phyloP scores from a whole-genome alignment of 345 rosid species.

The Corymbia maculata region DNA sequence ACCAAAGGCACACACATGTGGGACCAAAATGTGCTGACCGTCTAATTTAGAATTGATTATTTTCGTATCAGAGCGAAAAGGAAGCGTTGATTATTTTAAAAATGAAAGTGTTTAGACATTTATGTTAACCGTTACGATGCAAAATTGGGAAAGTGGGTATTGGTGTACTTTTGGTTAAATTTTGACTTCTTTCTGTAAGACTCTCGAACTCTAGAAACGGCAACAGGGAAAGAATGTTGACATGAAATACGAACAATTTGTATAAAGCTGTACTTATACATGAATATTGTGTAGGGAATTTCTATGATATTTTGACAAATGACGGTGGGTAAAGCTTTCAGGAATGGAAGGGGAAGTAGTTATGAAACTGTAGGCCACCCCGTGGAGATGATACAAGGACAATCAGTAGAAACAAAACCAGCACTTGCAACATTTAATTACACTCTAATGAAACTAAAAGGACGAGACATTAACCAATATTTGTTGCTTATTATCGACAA shows the following conservation, averaged over 20 bases:
- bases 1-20: background rate
- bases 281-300: background rate
- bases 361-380: background rate
- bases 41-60: background rate
- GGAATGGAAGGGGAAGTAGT: background rate
- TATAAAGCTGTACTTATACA: background rate
- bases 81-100: too few species aligned
- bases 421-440: too few species aligned
- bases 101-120: too few species aligned
- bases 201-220: background rate
- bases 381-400: background rate
- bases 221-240: background rate
- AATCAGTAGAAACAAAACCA: too few species aligned
- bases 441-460: background rate
- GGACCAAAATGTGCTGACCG: fast-evolving
- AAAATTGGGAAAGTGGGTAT: background rate
- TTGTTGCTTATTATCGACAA: background rate
- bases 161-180: background rate
- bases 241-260: background rate
- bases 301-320: background rate
- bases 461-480: background rate
- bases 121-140: background rate
- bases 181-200: background rate
- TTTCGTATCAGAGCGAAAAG: background rate
- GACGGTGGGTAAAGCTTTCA: background rate